Evolutionary conservation across 495 filamentous ascomycete genomes (phyloP).

Genomic region (Xylaria castorea): DNA sequence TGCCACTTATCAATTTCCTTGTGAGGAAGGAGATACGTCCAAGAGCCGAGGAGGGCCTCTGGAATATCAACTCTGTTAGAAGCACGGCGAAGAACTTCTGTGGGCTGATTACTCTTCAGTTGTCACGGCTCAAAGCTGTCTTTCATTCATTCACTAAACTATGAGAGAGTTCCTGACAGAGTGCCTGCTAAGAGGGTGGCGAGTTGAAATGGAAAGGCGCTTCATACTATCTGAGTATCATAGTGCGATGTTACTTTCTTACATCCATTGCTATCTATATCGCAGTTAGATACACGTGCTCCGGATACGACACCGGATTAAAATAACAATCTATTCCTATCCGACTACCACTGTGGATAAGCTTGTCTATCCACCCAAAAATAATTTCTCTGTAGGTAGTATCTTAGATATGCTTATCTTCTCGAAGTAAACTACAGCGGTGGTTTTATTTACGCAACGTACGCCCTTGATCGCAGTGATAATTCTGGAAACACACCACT

Average conservation of each 20-base stretch:
- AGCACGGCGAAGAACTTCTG: constrained; percentile 41
- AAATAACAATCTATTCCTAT: neutral
- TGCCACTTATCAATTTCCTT: too few species aligned
- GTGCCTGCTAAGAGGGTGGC: constrained; percentile 1
- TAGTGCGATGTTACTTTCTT: neutral
- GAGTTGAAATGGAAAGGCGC: constrained; percentile 30
- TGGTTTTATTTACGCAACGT: too few species aligned
- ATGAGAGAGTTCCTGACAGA: constrained; percentile 48
- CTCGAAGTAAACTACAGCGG: too few species aligned
- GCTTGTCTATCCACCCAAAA: too few species aligned
- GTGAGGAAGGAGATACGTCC: too few species aligned
- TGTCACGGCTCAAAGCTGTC: constrained; percentile 44
- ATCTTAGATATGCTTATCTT: too few species aligned
- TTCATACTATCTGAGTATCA: constrained; percentile 3
- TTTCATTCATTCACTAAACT: constrained; percentile 54
- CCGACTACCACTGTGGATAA: too few species aligned
- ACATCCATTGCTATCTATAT: neutral
- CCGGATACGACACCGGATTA: neutral
- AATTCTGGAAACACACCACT: too few species aligned
- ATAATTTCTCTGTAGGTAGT: too few species aligned
- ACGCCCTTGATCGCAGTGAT: too few species aligned
- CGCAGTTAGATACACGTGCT: neutral
- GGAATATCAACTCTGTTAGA: constrained; percentile 28
- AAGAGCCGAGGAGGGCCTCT: neutral
- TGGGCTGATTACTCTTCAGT: constrained; percentile 48